These are phyloP conservation scores for Dendrothele bispora DNA, from an alignment of 768 basidiomycete genomes.

Conservation along the genomic window DNA sequence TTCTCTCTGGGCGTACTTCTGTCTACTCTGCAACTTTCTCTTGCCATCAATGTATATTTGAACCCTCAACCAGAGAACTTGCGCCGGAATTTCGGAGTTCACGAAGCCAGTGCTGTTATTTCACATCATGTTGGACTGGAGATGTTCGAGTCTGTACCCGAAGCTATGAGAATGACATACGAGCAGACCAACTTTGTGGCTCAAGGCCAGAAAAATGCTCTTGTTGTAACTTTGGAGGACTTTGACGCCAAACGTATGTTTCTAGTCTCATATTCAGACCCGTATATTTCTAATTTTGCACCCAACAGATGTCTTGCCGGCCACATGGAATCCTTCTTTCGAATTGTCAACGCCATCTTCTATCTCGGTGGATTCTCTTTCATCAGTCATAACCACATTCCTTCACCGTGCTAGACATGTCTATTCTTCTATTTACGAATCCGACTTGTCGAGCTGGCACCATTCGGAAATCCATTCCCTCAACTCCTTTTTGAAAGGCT, in stretches of 20 bases:
- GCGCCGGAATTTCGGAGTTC: slow-evolving; percentile 42
- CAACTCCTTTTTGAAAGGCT: slow-evolving; percentile 52
- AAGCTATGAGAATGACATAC: slow-evolving; percentile 20
- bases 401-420: slow-evolving; percentile 55
- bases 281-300: slow-evolving; percentile 4
- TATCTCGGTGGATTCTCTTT: slow-evolving; percentile 37
- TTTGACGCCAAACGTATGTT: slow-evolving; percentile 53
- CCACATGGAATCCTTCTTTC: slow-evolving; percentile 49
- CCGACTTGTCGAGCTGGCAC: slow-evolving; percentile 32
- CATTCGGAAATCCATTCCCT: slow-evolving; percentile 41
- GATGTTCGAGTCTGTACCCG: slow-evolving; percentile 50
- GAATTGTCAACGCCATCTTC: slow-evolving; percentile 30
- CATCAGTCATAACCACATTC: slow-evolving; percentile 57
- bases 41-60: slow-evolving; percentile 61
- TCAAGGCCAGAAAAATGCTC: slow-evolving; percentile 45
- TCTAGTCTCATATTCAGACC: neutral
- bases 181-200: slow-evolving; percentile 55
- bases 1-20: slow-evolving; percentile 22
- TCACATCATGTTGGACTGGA: slow-evolving; percentile 76
- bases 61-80: slow-evolving; percentile 41
- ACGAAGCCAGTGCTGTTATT: slow-evolving; percentile 58
- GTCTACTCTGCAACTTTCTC: slow-evolving; percentile 35
- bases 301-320: slow-evolving; percentile 55
- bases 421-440: slow-evolving; percentile 54
- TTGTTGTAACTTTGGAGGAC: slow-evolving; percentile 60